A percentile compares a stretch with the other conserved stretches of the same genome.
Conservation (phyloP, 176 grass and related monocot genomes). For the Avena eriantha region DNA sequence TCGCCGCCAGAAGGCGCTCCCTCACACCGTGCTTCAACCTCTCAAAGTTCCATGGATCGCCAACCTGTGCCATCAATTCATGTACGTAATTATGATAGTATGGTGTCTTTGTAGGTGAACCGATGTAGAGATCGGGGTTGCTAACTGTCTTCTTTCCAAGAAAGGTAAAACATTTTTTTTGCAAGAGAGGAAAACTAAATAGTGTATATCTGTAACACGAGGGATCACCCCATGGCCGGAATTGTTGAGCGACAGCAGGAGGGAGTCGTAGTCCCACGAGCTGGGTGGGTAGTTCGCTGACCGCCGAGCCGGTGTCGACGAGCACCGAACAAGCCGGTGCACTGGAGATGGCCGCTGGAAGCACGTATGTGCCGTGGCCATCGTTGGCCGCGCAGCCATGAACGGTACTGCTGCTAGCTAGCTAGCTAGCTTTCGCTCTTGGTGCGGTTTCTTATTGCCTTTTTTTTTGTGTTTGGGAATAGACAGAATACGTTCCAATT, state of each 20-base stretch:
- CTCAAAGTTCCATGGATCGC: slow-evolving; percentile 14
- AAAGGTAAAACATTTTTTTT: too few species aligned
- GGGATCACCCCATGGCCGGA: not conserved
- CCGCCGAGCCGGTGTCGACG: slow-evolving; percentile 9
- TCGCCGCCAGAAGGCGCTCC: not conserved
- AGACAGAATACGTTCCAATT: too few species aligned
- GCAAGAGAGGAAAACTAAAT: too few species aligned
- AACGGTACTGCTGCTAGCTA: too few species aligned
- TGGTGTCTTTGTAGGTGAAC: too few species aligned
- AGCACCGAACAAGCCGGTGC: not conserved
- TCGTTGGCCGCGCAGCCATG: not conserved
- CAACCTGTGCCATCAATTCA: not conserved
- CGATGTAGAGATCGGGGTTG: too few species aligned
- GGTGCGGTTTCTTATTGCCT: too few species aligned
- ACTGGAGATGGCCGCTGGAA: not conserved
- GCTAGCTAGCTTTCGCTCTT: too few species aligned
- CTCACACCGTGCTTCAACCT: slow-evolving; percentile 39
- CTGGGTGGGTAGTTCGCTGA: slow-evolving; percentile 53
- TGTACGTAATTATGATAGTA: not conserved
- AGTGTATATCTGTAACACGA: too few species aligned
- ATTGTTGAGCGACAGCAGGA: slow-evolving; percentile 4
- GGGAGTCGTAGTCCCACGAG: slow-evolving; percentile 43
- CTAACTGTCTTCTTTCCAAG: not conserved
- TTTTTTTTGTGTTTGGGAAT: too few species aligned
- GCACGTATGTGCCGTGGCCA: not conserved